Conservation (phyloP, 2,329 filamentous ascomycete genomes). For the Aspergillus brunneoviolaceus region DNA sequence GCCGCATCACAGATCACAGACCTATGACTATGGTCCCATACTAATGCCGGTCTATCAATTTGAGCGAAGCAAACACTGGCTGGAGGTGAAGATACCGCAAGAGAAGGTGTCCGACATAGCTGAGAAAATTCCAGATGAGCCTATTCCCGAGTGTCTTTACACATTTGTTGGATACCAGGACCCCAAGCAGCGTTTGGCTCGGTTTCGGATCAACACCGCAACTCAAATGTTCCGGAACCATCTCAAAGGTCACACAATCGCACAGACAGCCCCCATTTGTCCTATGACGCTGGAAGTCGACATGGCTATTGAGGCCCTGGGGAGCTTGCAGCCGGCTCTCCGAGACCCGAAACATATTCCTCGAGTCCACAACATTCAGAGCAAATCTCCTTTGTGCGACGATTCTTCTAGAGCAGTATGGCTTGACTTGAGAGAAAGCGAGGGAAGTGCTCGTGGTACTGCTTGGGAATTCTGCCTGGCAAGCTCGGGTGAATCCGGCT, state of each 20-base stretch:
- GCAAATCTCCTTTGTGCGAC: slow-evolving; percentile 35
- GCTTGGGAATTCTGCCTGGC: no score
- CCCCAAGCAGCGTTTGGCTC: slow-evolving; percentile 3
- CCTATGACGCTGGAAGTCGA: slow-evolving; percentile 44
- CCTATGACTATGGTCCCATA: slow-evolving; percentile 22
- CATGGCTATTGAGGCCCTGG: slow-evolving; percentile 33
- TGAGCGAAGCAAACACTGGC: slow-evolving; percentile 41
- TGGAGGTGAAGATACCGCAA: slow-evolving; percentile 29
- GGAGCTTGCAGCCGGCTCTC: slow-evolving; percentile 26
- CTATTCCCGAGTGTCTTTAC: slow-evolving; percentile 21
- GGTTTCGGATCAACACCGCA: slow-evolving; percentile 7
- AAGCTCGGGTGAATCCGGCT: neutral
- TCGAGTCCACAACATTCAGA: slow-evolving; percentile 29
- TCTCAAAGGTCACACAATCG: slow-evolving; percentile 27
- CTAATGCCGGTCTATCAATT: slow-evolving; percentile 48
- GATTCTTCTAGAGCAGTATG: slow-evolving; percentile 19
- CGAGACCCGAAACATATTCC: slow-evolving; percentile 16
- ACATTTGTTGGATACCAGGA: slow-evolving; percentile 33
- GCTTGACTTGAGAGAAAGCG: neutral
- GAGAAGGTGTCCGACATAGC: neutral
- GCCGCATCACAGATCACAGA: slow-evolving; percentile 37
- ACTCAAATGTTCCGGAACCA: neutral
- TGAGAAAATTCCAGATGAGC: neutral
- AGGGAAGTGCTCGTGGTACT: no score
- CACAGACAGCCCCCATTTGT: slow-evolving; percentile 37